Percentiles rank a stretch among this genome's conserved stretches.
These are phyloP conservation scores for Acacia acuminata DNA, from an alignment of 306 rosid genomes.

Conservation along the genomic window DNA sequence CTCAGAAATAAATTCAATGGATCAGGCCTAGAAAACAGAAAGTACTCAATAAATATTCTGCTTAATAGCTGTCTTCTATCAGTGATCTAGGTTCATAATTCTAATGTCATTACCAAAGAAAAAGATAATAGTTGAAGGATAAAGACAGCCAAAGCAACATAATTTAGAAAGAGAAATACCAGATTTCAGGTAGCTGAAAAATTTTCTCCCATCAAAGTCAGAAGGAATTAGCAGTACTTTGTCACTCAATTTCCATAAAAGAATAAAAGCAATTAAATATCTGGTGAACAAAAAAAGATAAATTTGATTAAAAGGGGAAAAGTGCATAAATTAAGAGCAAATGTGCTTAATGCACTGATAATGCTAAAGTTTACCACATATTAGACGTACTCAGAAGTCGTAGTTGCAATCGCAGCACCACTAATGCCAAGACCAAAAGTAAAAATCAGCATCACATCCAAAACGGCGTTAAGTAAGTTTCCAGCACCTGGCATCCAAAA, in stretches of 20 bases:
- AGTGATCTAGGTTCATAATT: slow-evolving; percentile 4
- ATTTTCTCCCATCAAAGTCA: slow-evolving; percentile 63
- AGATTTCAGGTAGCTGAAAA: slow-evolving; percentile 76
- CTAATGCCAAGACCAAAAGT: slow-evolving; percentile 64
- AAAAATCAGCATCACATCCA: slow-evolving; percentile 78
- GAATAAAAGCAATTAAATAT: slow-evolving; percentile 79
- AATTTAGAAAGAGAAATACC: slow-evolving; percentile 50
- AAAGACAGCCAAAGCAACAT: slow-evolving; percentile 23
- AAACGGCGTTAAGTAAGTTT: slow-evolving; percentile 68
- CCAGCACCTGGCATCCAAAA: slow-evolving; percentile 65
- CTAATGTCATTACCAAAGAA: slow-evolving; percentile 10
- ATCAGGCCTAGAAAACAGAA: slow-evolving; percentile 2
- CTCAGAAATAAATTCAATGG: slow-evolving; percentile 2
- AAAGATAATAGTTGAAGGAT: slow-evolving; percentile 7
- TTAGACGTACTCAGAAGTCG: slow-evolving; percentile 92
- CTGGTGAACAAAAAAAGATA: slow-evolving; percentile 48
- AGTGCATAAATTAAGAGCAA: slow-evolving; percentile 21
- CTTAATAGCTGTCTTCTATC: neutral
- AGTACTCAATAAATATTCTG: neutral
- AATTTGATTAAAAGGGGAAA: slow-evolving; percentile 34
- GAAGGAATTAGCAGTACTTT: slow-evolving; percentile 59
- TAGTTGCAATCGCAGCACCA: slow-evolving; percentile 88
- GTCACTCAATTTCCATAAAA: slow-evolving; percentile 75
- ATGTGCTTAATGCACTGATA: slow-evolving; percentile 45
- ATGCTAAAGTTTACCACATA: slow-evolving; percentile 79